A percentile compares a stretch with the other conserved stretches of the same genome.
These are phyloP conservation scores for Limonium bicolor DNA, from an alignment of 148 eudicot species.

Conservation along the genomic window DNA sequence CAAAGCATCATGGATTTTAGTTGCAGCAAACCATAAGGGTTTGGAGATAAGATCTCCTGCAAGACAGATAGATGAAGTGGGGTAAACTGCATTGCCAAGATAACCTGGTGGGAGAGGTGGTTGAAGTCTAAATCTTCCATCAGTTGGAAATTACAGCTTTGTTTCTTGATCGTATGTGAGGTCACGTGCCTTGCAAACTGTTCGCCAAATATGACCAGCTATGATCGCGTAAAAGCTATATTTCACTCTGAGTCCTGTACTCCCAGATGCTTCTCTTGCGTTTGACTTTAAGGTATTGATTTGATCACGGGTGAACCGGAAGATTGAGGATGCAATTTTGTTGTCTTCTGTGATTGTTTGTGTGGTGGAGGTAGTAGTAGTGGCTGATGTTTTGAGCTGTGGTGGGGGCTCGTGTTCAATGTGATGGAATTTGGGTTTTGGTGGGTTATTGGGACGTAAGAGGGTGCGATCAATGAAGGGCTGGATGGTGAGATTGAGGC, in stretches of 20 bases:
- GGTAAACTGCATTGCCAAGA: slow-evolving; percentile 12
- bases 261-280: not conserved
- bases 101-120: slow-evolving; percentile 9
- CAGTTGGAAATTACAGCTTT: not conserved
- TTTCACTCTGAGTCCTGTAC: no score
- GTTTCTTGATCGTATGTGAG: slow-evolving; percentile 7
- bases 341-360: not conserved
- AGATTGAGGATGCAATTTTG: not conserved
- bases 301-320: slow-evolving; percentile 3
- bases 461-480: slow-evolving; percentile 9
- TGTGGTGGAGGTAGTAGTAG: not conserved
- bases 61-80: not conserved
- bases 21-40: slow-evolving; percentile 5
- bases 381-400: not conserved
- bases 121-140: slow-evolving; percentile 10
- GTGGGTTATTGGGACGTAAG: slow-evolving; percentile 11
- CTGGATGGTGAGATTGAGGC: slow-evolving; percentile 1
- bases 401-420: slow-evolving; percentile 11
- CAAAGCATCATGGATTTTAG: slow-evolving; percentile 8
- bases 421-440: slow-evolving; percentile 12
- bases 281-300: not conserved
- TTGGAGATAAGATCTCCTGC: slow-evolving; percentile 2
- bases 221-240: not conserved
- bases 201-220: slow-evolving; percentile 3
- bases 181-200: slow-evolving; percentile 1